Evolutionary conservation across 768 basidiomycete species (phyloP).

Genomic region (Auricularia heimuer): DNA sequence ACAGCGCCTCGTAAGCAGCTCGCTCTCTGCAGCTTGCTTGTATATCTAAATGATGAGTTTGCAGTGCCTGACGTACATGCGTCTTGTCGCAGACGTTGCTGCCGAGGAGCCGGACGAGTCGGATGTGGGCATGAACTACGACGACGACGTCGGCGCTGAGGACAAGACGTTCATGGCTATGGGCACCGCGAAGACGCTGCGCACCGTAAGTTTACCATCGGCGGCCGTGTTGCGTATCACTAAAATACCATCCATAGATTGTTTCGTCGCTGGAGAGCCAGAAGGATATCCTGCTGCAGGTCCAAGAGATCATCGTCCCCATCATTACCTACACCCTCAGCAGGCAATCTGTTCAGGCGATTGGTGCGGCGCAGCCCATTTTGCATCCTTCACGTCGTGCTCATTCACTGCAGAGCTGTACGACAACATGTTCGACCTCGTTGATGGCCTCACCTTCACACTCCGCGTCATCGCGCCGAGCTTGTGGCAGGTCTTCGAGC

Average conservation of each 20-base stretch:
- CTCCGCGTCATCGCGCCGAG: constrained; percentile 61
- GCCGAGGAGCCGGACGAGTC: constrained; percentile 42
- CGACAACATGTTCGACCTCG: constrained; percentile 79
- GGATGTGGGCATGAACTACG: constrained; percentile 35
- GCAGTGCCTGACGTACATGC: constrained; percentile 75
- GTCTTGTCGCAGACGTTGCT: constrained; percentile 62
- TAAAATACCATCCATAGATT: constrained; percentile 36
- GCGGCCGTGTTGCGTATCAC: constrained; percentile 1
- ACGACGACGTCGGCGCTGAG: constrained; percentile 50
- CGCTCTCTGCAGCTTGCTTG: neutral
- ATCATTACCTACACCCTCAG: constrained; percentile 69
- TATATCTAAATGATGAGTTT: neutral
- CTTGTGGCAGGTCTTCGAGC: constrained; percentile 84
- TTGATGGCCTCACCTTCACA: constrained; percentile 79
- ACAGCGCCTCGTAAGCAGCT: constrained; percentile 52
- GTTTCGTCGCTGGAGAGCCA: constrained; percentile 64
- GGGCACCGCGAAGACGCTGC: constrained; percentile 79
- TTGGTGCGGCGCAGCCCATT: constrained; percentile 41
- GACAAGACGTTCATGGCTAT: constrained; percentile 84
- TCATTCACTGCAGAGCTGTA: constrained; percentile 52
- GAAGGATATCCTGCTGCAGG: constrained; percentile 63
- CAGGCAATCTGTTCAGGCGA: constrained; percentile 38
- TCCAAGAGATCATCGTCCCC: constrained; percentile 76
- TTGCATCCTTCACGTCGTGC: neutral
- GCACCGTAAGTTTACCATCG: constrained; percentile 41